Evolutionary conservation across 352 stramenopile species (phyloP), one percentile per base, ranked within the genome.

Genomic region (Phytopythium montanum): DNA sequence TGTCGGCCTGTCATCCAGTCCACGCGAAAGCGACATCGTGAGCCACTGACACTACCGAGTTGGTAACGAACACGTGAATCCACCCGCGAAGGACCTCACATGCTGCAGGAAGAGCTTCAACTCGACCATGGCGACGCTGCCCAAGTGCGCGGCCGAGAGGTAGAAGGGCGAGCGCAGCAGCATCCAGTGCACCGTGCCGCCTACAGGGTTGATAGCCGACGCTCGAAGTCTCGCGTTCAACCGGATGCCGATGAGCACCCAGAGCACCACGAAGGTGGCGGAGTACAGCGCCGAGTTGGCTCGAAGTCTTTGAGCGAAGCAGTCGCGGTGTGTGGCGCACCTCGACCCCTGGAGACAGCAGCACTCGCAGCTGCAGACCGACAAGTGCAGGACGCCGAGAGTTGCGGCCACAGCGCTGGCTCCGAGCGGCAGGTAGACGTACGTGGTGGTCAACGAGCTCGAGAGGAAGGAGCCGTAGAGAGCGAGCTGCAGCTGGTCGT

Each of bases 91-190:
- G 4, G 6, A 8, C 42, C 51, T n/a, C 68, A 83, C 76, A 55
- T 92, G 85, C 39, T 94, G 80, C n/a, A 94, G 61, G 38, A 94
- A 88, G 42, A 87, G 62, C 59, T 94, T 92, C 41, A 94, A 75
- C 36, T 64, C 60, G 5, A 94, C 74, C 16, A 94, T 69, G 14
- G 81, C 41, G 41, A 94, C 55, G 33, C 76, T 88, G 52, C 73
- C 78, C 26, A 88, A 70, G 56, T 94, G 85, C 26, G 75, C 69
- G 44, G 86, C 73, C 2, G 69, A 60, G 38, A 92, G 59, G 48
- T 75, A 89, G 62, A 88, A 88, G 13, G 85, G 80, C 48, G 80
- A 82, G 0, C 73, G 69, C 16, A 92, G 64, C 60, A 90, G 68
- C 45, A 66, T 69, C 85, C 80, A 94, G 66, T 94, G 81, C 36